Conservation (phyloP, 192 early-diverging fungal genomes). For the Allomyces javanicus region DNA sequence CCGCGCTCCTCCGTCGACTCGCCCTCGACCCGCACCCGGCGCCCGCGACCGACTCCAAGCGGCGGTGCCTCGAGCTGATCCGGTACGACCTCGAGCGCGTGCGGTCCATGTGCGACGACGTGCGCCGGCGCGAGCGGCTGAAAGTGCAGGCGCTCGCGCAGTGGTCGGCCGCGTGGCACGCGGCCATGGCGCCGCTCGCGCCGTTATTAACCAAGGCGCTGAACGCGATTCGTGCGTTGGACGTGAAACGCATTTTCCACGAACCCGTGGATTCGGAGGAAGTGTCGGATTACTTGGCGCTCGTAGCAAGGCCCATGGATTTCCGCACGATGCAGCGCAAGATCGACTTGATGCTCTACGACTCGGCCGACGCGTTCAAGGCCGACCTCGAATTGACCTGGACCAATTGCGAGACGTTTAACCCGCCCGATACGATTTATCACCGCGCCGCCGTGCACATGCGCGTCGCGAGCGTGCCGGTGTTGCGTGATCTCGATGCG, state of each 20-base stretch:
- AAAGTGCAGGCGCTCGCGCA: constrained; percentile 38
- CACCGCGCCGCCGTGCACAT: constrained; percentile 8
- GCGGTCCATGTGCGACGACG: constrained; percentile 60
- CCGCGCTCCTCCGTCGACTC: constrained; percentile 81
- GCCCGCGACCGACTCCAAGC: constrained; percentile 62
- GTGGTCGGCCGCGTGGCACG: constrained; percentile 44
- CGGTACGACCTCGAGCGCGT: constrained; percentile 78
- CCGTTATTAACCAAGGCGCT: not conserved
- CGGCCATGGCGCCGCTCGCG: constrained; percentile 44
- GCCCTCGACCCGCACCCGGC: constrained; percentile 85
- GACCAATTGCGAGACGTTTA: constrained; percentile 54
- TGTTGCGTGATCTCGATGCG: not conserved
- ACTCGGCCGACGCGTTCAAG: constrained; percentile 33
- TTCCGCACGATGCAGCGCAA: constrained; percentile 42
- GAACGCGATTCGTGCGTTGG: constrained; percentile 18
- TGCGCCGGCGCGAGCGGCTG: constrained; percentile 48
- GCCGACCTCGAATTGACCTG: constrained; percentile 51
- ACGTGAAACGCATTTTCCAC: constrained; percentile 44
- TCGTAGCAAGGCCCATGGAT: constrained; percentile 59
- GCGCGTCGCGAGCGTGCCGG: not conserved
- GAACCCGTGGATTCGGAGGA: constrained; percentile 42
- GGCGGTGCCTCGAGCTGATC: constrained; percentile 19
- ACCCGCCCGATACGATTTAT: constrained; percentile 49
- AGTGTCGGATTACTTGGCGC: constrained; percentile 55
- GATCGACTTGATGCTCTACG: constrained; percentile 33